Conservation (phyloP, 2,329 filamentous ascomycete genomes). For the Colletotrichum sp. region DNA sequence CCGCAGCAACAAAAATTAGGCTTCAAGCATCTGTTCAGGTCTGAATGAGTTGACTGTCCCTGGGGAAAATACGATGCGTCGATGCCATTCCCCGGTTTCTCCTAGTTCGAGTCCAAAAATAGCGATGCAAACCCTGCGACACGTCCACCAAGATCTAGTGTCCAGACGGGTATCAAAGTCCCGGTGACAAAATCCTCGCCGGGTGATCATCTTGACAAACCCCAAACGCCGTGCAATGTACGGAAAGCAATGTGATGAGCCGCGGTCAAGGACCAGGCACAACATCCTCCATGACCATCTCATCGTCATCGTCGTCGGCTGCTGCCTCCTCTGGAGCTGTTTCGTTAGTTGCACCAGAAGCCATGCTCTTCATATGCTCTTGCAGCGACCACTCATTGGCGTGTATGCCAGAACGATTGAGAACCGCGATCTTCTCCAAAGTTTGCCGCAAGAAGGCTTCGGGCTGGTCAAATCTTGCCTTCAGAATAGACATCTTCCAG, state of each 20-base stretch:
- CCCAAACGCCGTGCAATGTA: constrained; percentile 17
- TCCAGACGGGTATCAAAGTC: constrained; percentile 7
- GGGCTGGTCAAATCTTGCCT: constrained; percentile 73
- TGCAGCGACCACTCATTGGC: constrained; percentile 86
- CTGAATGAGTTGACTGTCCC: not conserved
- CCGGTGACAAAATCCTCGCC: not conserved
- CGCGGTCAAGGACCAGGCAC: constrained; percentile 26
- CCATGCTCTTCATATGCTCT: constrained; percentile 49
- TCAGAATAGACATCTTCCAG: constrained; percentile 57
- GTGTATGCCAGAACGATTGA: constrained; percentile 84
- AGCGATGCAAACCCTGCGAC: not conserved
- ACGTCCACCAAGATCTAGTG: not conserved
- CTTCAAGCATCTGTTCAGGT: not conserved
- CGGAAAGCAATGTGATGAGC: not conserved
- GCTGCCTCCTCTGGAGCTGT: constrained; percentile 57
- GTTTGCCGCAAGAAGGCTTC: constrained; percentile 91
- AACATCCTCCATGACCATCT: constrained; percentile 84
- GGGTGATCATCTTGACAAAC: not conserved
- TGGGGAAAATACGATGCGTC: not conserved
- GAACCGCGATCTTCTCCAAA: constrained; percentile 79
- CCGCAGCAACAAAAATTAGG: not conserved
- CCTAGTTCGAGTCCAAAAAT: not conserved
- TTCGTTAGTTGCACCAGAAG: constrained; percentile 27
- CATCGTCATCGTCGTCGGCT: constrained; percentile 66
- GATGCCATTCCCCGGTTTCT: not conserved